phyloP scores from a whole-genome alignment of 306 rosid species.

The Betula pendula region DNA sequence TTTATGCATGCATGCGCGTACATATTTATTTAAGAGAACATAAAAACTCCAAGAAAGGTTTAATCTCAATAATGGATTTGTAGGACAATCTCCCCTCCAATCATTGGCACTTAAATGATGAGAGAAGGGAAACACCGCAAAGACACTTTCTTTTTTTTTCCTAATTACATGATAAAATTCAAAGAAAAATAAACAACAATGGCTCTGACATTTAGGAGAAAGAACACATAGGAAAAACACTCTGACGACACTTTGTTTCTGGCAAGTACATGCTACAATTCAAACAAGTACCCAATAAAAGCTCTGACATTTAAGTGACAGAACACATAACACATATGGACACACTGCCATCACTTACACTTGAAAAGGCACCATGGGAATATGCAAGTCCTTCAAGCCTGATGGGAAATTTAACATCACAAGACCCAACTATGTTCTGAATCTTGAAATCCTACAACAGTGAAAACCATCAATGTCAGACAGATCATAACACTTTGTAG shows the following conservation, averaged over 20 bases:
- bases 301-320: not conserved
- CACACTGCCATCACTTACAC: slow-evolving; percentile 50
- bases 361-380: slow-evolving; percentile 89
- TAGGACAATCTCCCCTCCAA: not conserved
- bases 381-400: slow-evolving; percentile 90
- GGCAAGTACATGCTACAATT: no score
- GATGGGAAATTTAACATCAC: slow-evolving; percentile 92
- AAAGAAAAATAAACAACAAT: not conserved
- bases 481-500: not conserved
- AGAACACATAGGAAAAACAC: slow-evolving; percentile 8
- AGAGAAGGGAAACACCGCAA: not conserved
- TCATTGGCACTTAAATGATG: not conserved
- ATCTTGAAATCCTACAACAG: slow-evolving; percentile 72
- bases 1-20: not conserved
- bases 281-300: no score
- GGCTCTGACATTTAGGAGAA: not conserved
- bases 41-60: not conserved
- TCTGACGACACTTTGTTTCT: no score
- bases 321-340: not conserved
- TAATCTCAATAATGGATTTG: not conserved
- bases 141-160: not conserved
- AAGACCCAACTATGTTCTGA: slow-evolving; percentile 90
- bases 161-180: not conserved
- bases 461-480: not conserved
- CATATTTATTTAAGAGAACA: not conserved